Evolutionary conservation across 2,329 filamentous ascomycete genomes (phyloP).

Genomic region (Myriosclerotinia duriaeana): DNA sequence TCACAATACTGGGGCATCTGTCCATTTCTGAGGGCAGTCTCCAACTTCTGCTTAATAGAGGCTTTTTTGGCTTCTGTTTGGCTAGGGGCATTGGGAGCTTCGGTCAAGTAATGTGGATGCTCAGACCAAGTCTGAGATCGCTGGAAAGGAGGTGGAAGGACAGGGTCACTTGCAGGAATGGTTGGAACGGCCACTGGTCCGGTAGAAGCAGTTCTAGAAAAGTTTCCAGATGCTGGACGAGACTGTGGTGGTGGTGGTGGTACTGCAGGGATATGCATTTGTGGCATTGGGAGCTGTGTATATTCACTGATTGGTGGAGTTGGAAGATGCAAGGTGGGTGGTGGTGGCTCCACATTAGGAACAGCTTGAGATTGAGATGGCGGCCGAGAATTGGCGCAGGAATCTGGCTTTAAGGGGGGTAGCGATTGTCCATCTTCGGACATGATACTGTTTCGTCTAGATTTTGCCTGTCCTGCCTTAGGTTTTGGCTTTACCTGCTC

Average conservation of each 20-base stretch:
- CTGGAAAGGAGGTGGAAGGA: constrained; percentile 45
- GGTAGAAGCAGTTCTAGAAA: constrained; percentile 37
- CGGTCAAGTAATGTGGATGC: constrained; percentile 46
- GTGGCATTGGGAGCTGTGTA: constrained; percentile 23
- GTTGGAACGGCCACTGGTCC: constrained; percentile 40
- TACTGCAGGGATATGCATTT: constrained; percentile 7
- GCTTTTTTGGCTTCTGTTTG: constrained; percentile 35
- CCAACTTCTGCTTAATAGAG: constrained; percentile 52
- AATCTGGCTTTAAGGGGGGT: constrained; percentile 31
- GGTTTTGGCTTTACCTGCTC: constrained; percentile 33
- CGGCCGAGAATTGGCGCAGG: constrained; percentile 23
- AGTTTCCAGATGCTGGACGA: constrained; percentile 45
- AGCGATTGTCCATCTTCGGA: constrained; percentile 39
- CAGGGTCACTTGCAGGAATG: constrained; percentile 54
- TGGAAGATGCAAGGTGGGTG: constrained; percentile 19
- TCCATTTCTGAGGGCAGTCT: constrained; percentile 69
- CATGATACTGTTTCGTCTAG: constrained; percentile 34
- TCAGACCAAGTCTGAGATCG: constrained; percentile 48
- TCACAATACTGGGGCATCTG: constrained; percentile 84
- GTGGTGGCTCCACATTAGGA: constrained; percentile 13
- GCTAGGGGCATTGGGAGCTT: constrained; percentile 31
- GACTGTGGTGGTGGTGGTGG: constrained; percentile 40
- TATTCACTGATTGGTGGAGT: constrained; percentile 18
- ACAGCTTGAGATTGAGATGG: constrained; percentile 5
- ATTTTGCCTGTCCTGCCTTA: constrained; percentile 41